Base-by-base conservation (phyloP, 371 early-diverging fungal genomes). In the Circinella minor region DNA sequence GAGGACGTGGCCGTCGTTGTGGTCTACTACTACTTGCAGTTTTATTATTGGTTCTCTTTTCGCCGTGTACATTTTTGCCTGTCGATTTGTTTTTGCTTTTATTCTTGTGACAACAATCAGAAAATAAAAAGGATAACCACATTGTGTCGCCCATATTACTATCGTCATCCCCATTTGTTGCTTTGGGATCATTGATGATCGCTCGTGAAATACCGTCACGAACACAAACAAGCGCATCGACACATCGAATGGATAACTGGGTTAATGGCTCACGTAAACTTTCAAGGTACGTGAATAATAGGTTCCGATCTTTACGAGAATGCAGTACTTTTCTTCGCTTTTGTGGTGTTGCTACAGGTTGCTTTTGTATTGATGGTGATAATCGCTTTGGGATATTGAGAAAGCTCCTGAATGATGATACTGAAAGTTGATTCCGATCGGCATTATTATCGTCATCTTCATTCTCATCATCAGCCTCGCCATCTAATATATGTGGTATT, bases 231-330 rank as follows among this genome's bases (percentile, higher is more conserved):
- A 89, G 66, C 2, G 77, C 82, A 14, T 78, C 71, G 0, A 83
- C 74, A 43, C 88, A 89, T 11, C 81, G 77, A 4, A 79, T 63
- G 4, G 86, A 82, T 14, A 89, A 69, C 4, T 75, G 71, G 72
- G 84, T 78, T n/a, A 89, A 61, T 4, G 89, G 89, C 37, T 83
- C 85, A 9, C 82, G 78, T 18, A 89, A 74, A 43, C 83, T 81
- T 36, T 85, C 86, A 20, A 89, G 55, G 46, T 88, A 89, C 0
- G 79, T 80, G 65, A 86, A 73, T 37, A 89, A 73, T 14, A 89
- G 57, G 27, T 84, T 81, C 0, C 82, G 79, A 65, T 86, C 83
- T 14, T 81, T 73, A 5, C 51, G 14, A 48, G 75, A 82, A 7
- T 83, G 79, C 0, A 84, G 80, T 46, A 81, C 73, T 69, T 85